Evolutionary conservation across 2,329 filamentous ascomycete genomes (phyloP).

Genomic region (Aspergillus sp.): DNA sequence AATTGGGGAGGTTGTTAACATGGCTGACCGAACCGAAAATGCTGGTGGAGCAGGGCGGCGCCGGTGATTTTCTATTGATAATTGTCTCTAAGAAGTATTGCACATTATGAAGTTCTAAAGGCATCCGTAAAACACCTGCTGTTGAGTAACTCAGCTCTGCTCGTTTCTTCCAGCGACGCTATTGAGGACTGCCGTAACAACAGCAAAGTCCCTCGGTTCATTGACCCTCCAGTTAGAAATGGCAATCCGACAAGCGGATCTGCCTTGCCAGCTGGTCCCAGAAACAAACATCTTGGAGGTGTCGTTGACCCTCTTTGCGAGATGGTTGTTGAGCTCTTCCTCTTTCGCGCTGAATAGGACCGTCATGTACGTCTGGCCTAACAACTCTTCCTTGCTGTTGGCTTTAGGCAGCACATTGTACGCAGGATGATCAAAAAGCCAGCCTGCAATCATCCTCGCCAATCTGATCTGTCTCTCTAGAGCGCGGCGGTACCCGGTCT

Average conservation of each 20-base stretch:
- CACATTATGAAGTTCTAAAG: not conserved
- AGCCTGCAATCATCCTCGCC: conserved; percentile 64
- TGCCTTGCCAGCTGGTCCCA: conserved; percentile 73
- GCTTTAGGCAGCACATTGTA: conserved; percentile 65
- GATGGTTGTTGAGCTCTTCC: conserved; percentile 57
- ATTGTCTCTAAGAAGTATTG: not conserved
- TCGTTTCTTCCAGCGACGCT: conserved; percentile 37
- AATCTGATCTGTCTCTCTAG: conserved; percentile 70
- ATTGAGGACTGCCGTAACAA: conserved; percentile 64
- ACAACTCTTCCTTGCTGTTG: conserved; percentile 34
- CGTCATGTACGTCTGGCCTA: conserved; percentile 63
- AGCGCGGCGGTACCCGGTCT: conserved; percentile 65
- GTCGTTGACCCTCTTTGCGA: conserved; percentile 72
- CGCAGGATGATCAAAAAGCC: conserved; percentile 57
- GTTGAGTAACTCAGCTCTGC: no score
- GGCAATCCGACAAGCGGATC: conserved; percentile 75
- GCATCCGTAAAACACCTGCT: no score
- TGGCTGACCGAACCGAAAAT: conserved; percentile 67
- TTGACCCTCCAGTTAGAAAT: conserved; percentile 82
- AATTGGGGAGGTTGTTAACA: conserved; percentile 88
- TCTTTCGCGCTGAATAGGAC: conserved; percentile 76
- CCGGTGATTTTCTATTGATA: conserved; percentile 27
- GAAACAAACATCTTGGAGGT: conserved; percentile 77
- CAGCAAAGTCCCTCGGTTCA: conserved; percentile 60
- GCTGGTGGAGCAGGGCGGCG: conserved; percentile 47